These are phyloP conservation scores for Fistulina hepatica DNA, from an alignment of 1,284 basidiomycete species.

Conservation along the genomic window DNA sequence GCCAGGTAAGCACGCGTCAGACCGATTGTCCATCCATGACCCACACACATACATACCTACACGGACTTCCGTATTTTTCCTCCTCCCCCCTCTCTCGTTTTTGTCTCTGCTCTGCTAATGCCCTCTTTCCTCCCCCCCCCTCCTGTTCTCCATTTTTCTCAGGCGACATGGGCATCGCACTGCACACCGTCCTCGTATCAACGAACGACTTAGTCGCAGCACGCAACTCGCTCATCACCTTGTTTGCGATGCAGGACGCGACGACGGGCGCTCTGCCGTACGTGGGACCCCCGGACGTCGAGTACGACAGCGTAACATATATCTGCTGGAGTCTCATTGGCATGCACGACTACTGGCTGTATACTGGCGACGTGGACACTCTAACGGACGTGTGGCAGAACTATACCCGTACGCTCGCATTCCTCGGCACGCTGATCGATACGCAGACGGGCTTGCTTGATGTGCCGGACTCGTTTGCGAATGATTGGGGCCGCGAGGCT, in stretches of 20 bases:
- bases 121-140: too few relatives aligned
- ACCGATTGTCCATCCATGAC: not conserved
- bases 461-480: conserved; percentile 29
- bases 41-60: not conserved
- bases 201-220: conserved; percentile 24
- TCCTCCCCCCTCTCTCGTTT: not conserved
- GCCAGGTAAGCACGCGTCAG: conserved; percentile 20
- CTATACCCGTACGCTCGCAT: conserved; percentile 37
- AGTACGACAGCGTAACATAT: conserved; percentile 36
- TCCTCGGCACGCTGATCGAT: conserved; percentile 35
- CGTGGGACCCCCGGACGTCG: conserved; percentile 28
- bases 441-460: conserved; percentile 33
- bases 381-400: conserved; percentile 35
- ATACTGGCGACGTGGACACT: conserved; percentile 36
- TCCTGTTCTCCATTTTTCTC: not conserved
- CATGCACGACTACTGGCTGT: conserved; percentile 33
- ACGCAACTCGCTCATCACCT: conserved; percentile 23
- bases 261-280: conserved; percentile 22
- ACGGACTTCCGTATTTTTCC: not conserved
- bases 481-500: conserved; percentile 39
- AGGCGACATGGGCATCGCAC: conserved; percentile 29
- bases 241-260: conserved; percentile 25
- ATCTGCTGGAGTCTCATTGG: conserved; percentile 39
- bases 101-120: not conserved
- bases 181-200: conserved; percentile 25